phyloP scores from a whole-genome alignment of 2,329 filamentous ascomycete genomes.

The Alternaria conjuncta region DNA sequence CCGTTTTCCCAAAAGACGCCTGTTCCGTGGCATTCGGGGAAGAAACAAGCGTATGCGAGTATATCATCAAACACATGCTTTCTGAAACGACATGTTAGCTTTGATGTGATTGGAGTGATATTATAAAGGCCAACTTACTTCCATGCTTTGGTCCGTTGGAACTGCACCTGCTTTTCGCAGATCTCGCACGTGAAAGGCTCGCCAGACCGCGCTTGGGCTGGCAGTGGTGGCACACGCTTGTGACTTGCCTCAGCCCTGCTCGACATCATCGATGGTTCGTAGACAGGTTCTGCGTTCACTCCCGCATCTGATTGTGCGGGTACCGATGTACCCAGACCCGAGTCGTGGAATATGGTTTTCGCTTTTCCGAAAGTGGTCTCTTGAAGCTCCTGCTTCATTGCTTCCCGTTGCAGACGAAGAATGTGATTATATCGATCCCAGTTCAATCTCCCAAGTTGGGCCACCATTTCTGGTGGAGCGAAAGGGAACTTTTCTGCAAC shows the following conservation, averaged over 20 bases:
- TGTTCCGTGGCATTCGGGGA: not conserved
- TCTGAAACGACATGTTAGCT: not conserved
- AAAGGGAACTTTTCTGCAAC: slow-evolving; percentile 8
- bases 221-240: not conserved
- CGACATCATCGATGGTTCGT: not conserved
- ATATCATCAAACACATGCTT: not conserved
- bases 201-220: not conserved
- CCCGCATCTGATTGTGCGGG: not conserved
- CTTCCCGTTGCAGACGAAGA: slow-evolving; percentile 4
- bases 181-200: not conserved
- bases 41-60: not conserved
- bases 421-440: slow-evolving; percentile 13
- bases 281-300: not conserved
- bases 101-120: not conserved
- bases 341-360: not conserved
- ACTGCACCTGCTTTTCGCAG: not conserved
- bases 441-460: slow-evolving; percentile 5
- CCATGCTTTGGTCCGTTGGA: not conserved
- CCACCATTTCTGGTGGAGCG: slow-evolving; percentile 1
- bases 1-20: not conserved
- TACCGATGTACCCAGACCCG: not conserved
- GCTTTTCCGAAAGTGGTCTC: not conserved
- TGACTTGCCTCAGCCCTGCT: not conserved
- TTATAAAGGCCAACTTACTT: not conserved
- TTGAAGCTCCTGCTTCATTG: not conserved